Base-by-base conservation (phyloP, 345 rosid genomes). In the Hibiscus tridactylites region DNA sequence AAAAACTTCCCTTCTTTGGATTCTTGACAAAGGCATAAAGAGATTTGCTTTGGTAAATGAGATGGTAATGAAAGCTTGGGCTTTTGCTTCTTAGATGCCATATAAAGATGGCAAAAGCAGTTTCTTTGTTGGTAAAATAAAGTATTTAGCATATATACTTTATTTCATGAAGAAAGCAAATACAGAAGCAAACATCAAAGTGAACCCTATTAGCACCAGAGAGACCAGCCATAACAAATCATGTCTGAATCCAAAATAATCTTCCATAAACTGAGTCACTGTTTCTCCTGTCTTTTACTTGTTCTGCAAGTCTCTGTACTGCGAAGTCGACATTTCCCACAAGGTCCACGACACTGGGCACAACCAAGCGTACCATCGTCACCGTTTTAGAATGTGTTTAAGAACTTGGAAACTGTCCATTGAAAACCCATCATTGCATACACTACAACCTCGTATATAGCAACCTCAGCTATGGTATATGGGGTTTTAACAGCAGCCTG, bases 391-490 rank as follows among this genome's bases (percentile, higher is more conserved):
- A 71, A 84, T 50, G 75, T 58, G 82, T 79, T 60, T 8, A 79
- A 37, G 76, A 79, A 77, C 47, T 81, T 83, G 29, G 79, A 19
- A 26, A 78, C 79, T 0, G 81, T 81, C 84, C 86, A 82, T 79
- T 86, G 78, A n/a, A 74, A 86, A 65, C 90, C 90, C 26, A 82
- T 81, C 88, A 84, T 84, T 61, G 75, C 70, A 21, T 81, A 86
- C 11, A 73, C 79, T 9, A 83, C 42, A 59, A 24, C 33, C 46
- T 74, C 65, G 61, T 74, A 79, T 12, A 81, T 39, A 17, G 64
- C 62, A 63, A 76, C 80, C 66, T 84, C 85, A 68, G 76, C 73
- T 9, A 80, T 4, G 5, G 77, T 77, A 64, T 84, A 86, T n/a
- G 90, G 88, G 59, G 82, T 79, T 76, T 86, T 85, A 3, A 86